A percentile compares a stretch with the other conserved stretches of the same genome.
phyloP scores from a whole-genome alignment of 257 asterid genomes.

The Haberlea rhodopensis region DNA sequence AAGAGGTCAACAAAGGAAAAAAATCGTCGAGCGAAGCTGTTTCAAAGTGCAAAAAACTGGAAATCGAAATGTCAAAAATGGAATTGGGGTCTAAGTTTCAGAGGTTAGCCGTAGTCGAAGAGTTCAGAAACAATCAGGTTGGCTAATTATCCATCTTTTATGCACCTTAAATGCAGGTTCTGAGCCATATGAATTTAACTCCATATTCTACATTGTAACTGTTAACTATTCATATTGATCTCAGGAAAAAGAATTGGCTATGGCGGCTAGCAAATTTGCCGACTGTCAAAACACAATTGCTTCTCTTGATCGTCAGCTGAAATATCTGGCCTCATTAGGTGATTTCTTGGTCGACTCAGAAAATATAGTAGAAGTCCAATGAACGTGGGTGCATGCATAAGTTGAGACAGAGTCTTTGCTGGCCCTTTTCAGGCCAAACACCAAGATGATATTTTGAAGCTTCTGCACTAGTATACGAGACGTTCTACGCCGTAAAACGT shows the following conservation, averaged over 20 bases:
- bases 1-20: constrained; percentile 44
- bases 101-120: constrained; percentile 46
- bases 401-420: not conserved
- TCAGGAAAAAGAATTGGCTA: constrained; percentile 44
- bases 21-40: constrained; percentile 48
- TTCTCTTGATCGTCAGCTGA: constrained; percentile 44
- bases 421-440: not conserved
- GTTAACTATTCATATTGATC: not conserved
- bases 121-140: constrained; percentile 65
- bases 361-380: not conserved
- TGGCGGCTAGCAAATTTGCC: constrained; percentile 43
- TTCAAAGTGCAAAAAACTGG: constrained; percentile 40
- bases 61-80: constrained; percentile 46
- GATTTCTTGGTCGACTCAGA: constrained; percentile 37
- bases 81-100: constrained; percentile 43
- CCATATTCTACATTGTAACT: not conserved
- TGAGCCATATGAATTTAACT: not conserved
- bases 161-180: not conserved
- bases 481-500: not conserved
- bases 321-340: constrained; percentile 36
- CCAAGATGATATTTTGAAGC: not conserved
- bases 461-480: not conserved
- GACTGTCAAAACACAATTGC: constrained; percentile 55
- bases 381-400: too few relatives aligned
- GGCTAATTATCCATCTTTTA: constrained; percentile 18